Evolutionary conservation across 305 asterid species (phyloP), one percentile per base, ranked within the genome.

Genomic region (Solanum hybrid): DNA sequence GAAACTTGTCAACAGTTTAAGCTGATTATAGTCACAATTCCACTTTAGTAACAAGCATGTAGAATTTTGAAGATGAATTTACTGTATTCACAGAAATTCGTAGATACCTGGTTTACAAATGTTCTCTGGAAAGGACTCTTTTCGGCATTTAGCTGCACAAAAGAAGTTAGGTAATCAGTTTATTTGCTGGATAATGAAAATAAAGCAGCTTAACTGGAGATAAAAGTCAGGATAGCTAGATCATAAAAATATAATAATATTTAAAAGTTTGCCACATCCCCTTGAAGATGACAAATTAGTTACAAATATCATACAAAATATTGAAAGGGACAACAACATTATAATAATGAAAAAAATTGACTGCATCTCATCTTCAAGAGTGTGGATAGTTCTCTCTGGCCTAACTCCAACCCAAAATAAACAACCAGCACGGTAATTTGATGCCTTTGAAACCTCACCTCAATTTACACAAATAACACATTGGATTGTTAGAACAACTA

Each of bases 51-150:
- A 19, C 87, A 90, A 87, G 75, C 78, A 82, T 34, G 86, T 78
- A 90, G 34, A 27, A 82, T 42, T 81, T 89, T 89, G 86, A 88
- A 29, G 88, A 86, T 42, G 87, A 45, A 42, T 82, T 4, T 82
- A 4, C 72, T 42, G 38, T 4, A 82, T 42, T 45, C 76, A 85
- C 32, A 85, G 26, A 31, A 7, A 73, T 89, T 86, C 26, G n/a
- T 13, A 84, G 60, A 66, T 94, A 95, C 98, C 98, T 95, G 98
- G 92, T 93, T 95, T 87, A 94, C 96, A 91, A 94, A 95, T 90
- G 95, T 95, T 87, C 97, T 91, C 92, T 94, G 98, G 93, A 93
- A 95, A 85, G 96, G 96, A 91, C 98, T 95, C 90, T 92, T 95
- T 90, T 93, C 96, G 85, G 92, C 94, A 87, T 94, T 95, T 91